Base-by-base conservation (phyloP, 2,329 filamentous ascomycete species). In the Claviceps sp. region DNA sequence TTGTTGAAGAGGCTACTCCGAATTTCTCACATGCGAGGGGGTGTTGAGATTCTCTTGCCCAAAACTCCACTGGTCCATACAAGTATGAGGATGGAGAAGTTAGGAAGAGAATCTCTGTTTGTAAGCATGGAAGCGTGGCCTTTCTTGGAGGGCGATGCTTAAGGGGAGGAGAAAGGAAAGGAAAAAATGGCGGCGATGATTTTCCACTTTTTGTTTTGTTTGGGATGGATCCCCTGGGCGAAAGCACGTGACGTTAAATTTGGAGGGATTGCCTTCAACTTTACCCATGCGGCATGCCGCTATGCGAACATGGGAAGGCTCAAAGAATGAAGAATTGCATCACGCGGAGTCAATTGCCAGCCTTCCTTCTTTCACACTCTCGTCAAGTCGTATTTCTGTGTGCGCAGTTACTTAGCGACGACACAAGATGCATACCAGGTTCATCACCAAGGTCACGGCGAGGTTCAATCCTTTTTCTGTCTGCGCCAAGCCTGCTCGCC, bases 381-480 rank as follows among this genome's bases (percentile, higher is more conserved):
- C 40, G 3, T 34, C 30, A 34, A 34, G 30, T 11, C 30, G 11
- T 4, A 1, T 34, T 11, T 34, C 9, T 34, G 30, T 34, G 30
- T 34, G 30, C 30, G 30, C 30, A 34, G 3, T 11, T 9, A 34
- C 30, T 34, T 2, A 34, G 30, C 30, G 30, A 34, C 30, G 9
- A 34, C 30, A 34, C 4, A 74, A 67, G 50, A 93, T 93, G 88
- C 87, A 93, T 55, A 91, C 86, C 54, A 82, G 84, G 65, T 93
- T 88, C 73, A 79, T 94, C 67, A 91, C 89, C 67, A 81, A 88
- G 66, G 82, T 97, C 62, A 82, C 78, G 62, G 85, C 88, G 58
- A 82, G 81, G 66, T 96, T 97, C 81, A 95, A 95, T 71, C 91
- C 93, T 41, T 97, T 97, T 78, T 85, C 82, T 30, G 71, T 78